phyloP scores from a whole-genome alignment of 345 rosid species.

The Hibiscus mutabilis region DNA sequence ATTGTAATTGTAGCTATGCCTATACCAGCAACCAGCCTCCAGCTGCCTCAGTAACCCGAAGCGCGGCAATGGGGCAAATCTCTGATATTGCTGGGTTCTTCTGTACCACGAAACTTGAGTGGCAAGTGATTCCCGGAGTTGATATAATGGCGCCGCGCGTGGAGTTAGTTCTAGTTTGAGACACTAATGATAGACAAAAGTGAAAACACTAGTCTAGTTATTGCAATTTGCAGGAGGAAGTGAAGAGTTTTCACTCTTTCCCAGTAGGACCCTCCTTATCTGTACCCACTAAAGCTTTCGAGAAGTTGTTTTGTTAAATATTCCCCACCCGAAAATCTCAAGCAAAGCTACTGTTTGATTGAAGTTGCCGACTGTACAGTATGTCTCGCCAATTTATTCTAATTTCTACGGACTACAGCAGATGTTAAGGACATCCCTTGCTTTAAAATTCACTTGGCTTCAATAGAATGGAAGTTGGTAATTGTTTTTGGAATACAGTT shows the following conservation, averaged over 20 bases:
- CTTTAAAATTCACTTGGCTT: background rate
- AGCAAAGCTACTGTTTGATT: constrained; percentile 9
- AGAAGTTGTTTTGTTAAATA: background rate
- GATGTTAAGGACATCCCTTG: background rate
- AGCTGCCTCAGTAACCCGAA: background rate
- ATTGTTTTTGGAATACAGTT: no score
- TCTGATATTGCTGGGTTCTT: background rate
- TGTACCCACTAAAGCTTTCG: background rate
- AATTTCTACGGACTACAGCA: no score
- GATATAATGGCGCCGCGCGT: constrained; percentile 1
- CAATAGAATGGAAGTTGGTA: no score
- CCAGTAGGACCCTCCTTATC: constrained; percentile 10
- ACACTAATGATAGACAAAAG: background rate
- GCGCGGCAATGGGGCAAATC: background rate
- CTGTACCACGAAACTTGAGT: background rate
- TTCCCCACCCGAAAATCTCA: background rate
- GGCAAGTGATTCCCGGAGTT: background rate
- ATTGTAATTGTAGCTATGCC: background rate
- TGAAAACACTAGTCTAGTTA: background rate
- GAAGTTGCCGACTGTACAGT: no score
- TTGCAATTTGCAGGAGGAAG: no score
- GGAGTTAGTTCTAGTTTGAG: background rate
- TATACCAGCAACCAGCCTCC: background rate
- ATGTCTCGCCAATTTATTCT: no score
- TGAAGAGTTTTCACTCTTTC: background rate